Evolutionary conservation across 2,329 filamentous ascomycete species (phyloP), one percentile per base, ranked within the genome.

Genomic region (Teratosphaeria gauchensis): DNA sequence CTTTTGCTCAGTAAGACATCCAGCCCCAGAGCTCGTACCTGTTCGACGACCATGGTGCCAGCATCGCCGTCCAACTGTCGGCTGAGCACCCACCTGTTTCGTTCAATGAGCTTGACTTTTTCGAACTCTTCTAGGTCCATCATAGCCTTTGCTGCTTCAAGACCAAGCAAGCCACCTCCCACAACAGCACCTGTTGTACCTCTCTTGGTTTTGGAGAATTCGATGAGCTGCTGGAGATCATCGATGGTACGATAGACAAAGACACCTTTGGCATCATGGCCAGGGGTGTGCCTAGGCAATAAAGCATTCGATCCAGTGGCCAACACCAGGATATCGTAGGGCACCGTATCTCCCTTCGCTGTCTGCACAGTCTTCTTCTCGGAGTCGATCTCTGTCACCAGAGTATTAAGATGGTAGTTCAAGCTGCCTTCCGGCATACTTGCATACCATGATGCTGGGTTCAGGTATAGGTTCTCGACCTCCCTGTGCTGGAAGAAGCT

Each of bases 121-220:
- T 81, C 78, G 68, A 88, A 95, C 56, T 85, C 82, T 65, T 88
- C 81, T 8, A 96, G 77, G 69, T 95, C 90, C 77, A 92, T 86
- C 89, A 96, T 91, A 1, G 91, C 91, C 68, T 95, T 94, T 35
- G 90, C 91, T 1, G 91, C 91, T 75, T 96, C 91, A 0, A 96
- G 81, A 0, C 91, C 91, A 0, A 96, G 79, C 28, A 96, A 74
- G 0, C 91, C 91, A 56, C 91, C 91, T 28, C 91, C 91, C 3
- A 96, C 88, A 0, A 94, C 90, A 4, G 85, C 82, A 0, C 88
- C 90, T 1, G 82, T 82, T 1, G 85, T 84, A 4, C 84, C 89
- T 65, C 84, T 87, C 57, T 84, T 82, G 11, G 78, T 76, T 0
- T 83, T 79, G 0, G 89, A 84, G 68, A 88, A 95, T 1, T 80